Base-by-base conservation (phyloP, 768 basidiomycete species). In the Pulveroboletus sp. region DNA sequence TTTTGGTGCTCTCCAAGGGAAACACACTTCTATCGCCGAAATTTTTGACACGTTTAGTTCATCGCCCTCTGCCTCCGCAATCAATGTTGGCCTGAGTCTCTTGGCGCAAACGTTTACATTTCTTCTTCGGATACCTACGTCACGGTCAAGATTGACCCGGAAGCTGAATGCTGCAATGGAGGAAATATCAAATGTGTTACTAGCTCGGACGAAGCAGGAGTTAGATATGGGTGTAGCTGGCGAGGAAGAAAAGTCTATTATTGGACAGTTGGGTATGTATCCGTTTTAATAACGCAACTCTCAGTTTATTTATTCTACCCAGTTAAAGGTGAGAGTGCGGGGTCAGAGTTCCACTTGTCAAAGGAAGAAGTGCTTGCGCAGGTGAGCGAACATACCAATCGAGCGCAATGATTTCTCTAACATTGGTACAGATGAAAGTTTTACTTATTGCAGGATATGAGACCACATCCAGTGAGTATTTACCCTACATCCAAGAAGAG, bases 1-100 rank as follows among this genome's bases (percentile, higher is more conserved):
- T 56, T 84, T 84, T 56, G 73, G 74, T 24, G 64, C 77, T 1
- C 68, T 84, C n/a, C 72, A 78, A 2, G 81, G 81, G 4, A 72
- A 78, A 50, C 61, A 60, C 20, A 65, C 74, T 2, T 47, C 70
- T 2, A 69, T 81, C 6, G 64, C 70, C 5, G 62, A 71, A 3
- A 57, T 69, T 6, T 76, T 79, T n/a, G 72, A 74, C 14, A 52
- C 67, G 0, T 70, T 75, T 46, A 43, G 21, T 5, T 49, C 55
- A 19, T 57, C 69, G 7, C 37, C 53, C 4, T 1, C 33, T 10
- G 9, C 44, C 0, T 66, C 67, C 16, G 31, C 66, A 9, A 4
- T 74, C 16, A 66, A 68, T 23, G 32, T 58, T 14, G 50, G 66
- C 12, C 45, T 73, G 4, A 61, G 63, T 46, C 58, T 79, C 16